phyloP scores from a whole-genome alignment of 2,329 filamentous ascomycete genomes.

The Botrytis hyacinthi region DNA sequence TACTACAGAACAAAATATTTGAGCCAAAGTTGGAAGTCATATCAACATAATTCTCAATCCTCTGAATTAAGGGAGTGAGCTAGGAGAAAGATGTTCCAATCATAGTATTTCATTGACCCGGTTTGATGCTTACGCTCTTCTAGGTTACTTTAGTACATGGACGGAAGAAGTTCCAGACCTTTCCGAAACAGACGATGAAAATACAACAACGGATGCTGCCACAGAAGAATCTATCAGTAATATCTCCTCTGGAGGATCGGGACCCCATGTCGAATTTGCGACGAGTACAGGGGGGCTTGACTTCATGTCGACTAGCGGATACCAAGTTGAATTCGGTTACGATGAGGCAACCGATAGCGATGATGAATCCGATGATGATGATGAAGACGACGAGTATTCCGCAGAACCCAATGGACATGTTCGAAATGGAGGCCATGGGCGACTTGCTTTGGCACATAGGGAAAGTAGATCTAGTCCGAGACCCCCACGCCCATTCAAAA shows the following conservation, averaged over 20 bases:
- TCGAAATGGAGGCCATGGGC: constrained; percentile 23
- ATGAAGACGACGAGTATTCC: constrained; percentile 43
- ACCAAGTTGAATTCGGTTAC: constrained; percentile 75
- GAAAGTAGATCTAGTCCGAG: constrained; percentile 35
- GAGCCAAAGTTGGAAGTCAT: neutral
- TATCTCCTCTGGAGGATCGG: constrained; percentile 32
- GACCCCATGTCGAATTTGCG: constrained; percentile 35
- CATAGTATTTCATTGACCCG: neutral
- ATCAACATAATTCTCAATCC: neutral
- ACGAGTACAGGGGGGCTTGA: constrained; percentile 77
- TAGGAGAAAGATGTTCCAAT: neutral
- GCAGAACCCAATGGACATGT: constrained; percentile 43
- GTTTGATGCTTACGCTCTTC: constrained; percentile 37
- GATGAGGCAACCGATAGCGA: constrained; percentile 44
- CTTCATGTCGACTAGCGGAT: constrained; percentile 85
- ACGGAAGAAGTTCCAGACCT: constrained; percentile 67
- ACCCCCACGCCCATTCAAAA: constrained; percentile 57
- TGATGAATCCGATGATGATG: constrained; percentile 37
- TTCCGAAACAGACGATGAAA: constrained; percentile 55
- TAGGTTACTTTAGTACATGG: constrained; percentile 96
- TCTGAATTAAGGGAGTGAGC: neutral
- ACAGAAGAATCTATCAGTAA: constrained; percentile 33
- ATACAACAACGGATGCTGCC: constrained; percentile 48
- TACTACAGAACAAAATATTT: neutral
- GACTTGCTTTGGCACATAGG: constrained; percentile 29